Conservation (phyloP, 2,329 filamentous ascomycete species). For the Pseudogymnoascus sp. region DNA sequence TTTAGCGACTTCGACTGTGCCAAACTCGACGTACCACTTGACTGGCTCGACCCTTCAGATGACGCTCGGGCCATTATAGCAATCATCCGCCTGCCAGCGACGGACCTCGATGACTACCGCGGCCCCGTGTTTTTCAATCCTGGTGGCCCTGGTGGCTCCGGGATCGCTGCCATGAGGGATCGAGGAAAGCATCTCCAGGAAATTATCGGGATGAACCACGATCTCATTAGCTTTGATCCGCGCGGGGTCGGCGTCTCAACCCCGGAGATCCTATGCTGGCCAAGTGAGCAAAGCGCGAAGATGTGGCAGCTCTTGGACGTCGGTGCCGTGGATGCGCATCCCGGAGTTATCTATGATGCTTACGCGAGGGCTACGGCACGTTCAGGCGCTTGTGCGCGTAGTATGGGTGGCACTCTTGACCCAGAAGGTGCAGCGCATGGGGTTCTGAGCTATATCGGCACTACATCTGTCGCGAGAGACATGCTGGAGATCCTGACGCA, state of each 20-base stretch:
- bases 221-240: conserved; percentile 41
- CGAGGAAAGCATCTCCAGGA: conserved; percentile 27
- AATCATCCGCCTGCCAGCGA: conserved; percentile 17
- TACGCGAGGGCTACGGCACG: conserved; percentile 36
- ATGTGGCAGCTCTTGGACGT: conserved; percentile 38
- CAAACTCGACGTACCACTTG: conserved; percentile 13
- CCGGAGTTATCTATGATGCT: conserved; percentile 37
- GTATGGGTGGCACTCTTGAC: conserved; percentile 15
- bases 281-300: conserved; percentile 31
- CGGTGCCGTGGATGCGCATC: conserved; percentile 38
- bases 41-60: conserved; percentile 19
- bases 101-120: conserved; percentile 15
- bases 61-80: conserved; percentile 14
- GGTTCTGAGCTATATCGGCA: conserved; percentile 24
- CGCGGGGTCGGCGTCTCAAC: conserved; percentile 42
- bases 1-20: not conserved
- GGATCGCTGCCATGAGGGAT: conserved; percentile 25
- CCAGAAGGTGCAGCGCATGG: conserved; percentile 20
- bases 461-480: conserved; percentile 29
- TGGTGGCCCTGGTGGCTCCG: conserved; percentile 39
- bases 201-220: conserved; percentile 32
- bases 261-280: conserved; percentile 44
- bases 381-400: conserved; percentile 33
- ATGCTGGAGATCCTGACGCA: conserved; percentile 29
- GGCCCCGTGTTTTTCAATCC: conserved; percentile 37